Evolutionary conservation across 345 rosid genomes (phyloP), one percentile per base, ranked within the genome.

Genomic region (Gossypioides kirkii): DNA sequence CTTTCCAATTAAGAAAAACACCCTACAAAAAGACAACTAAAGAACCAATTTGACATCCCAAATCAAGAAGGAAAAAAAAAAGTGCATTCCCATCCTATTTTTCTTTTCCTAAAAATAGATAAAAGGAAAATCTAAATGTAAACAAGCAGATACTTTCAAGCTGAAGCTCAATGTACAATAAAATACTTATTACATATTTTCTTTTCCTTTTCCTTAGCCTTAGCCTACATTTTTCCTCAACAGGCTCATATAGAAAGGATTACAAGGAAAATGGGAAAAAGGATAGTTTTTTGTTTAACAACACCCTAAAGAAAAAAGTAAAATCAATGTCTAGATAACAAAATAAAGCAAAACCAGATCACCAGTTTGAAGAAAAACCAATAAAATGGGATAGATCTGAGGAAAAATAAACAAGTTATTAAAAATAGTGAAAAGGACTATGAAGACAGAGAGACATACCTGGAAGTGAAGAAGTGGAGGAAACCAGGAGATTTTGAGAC

Each of bases 351-450:
- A 22, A 46, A 56, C 71, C 42, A 47, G 56, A 67, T 47, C 71
- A 47, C 8, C 14, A 67, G 6, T 20, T 20, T 12, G n/a, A 46
- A 18, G 13, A 25, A 46, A 67, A 25, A 47, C 8, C 42, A 46
- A 67, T 8, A 67, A 14, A 26, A 25, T 14, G 42, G 71, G 23
- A 47, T 8, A 67, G 71, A 67, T 67, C 56, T 67, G 56, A 25
- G 42, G 55, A 67, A 67, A 32, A 16, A 47, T 41, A 49, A 56
- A 56, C 2, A 46, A 28, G 32, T 2, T 62, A 17, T 17, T 18
- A 10, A 38, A 32, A 62, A 62, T 97, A 25, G 98, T 36, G 67
- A 53, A 36, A 61, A 61, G 8, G 45, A 61, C 38, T 2, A n/a
- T 10, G 68, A 63, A 63, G 16, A 63, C 25, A 41, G 49, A 38